Evolutionary conservation across 768 basidiomycete genomes (phyloP).

Genomic region (Pleurotus sapidus): DNA sequence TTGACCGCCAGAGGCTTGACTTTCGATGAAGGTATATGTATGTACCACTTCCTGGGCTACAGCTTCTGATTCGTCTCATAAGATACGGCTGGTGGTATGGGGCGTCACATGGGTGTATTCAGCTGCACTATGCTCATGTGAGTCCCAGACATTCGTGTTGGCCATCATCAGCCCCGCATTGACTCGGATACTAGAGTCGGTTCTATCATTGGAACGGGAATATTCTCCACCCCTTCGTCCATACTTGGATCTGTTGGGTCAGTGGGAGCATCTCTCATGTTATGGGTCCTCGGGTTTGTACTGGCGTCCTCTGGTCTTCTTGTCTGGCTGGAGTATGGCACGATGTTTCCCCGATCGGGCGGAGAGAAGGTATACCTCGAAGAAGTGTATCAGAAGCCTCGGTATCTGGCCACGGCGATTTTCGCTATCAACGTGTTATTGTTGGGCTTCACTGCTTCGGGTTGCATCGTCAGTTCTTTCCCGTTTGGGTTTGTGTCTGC

Average conservation of each 20-base stretch:
- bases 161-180: too few relatives aligned
- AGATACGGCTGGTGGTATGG: conserved; percentile 56
- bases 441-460: conserved; percentile 30
- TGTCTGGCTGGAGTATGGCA: conserved; percentile 62
- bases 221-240: conserved; percentile 60
- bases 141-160: conserved; percentile 1
- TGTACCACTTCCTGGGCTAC: too few relatives aligned
- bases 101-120: conserved; percentile 54
- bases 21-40: conserved; percentile 42
- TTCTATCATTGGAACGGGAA: conserved; percentile 59
- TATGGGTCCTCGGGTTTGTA: conserved; percentile 62
- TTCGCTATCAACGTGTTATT: conserved; percentile 48
- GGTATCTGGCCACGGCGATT: conserved; percentile 43
- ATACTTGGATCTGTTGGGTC: conserved; percentile 56
- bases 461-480: conserved; percentile 40
- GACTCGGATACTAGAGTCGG: conserved; percentile 30
- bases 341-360: conserved; percentile 61
- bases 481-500: conserved; percentile 16
- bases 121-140: conserved; percentile 56
- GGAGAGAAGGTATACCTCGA: conserved; percentile 66
- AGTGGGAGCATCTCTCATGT: conserved; percentile 59
- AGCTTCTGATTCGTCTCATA: not conserved
- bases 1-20: conserved; percentile 40
- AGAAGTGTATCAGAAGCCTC: conserved; percentile 46
- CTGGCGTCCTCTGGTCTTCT: conserved; percentile 59